A percentile compares a stretch with the other conserved stretches of the same genome.
Conservation (phyloP, 306 rosid species). For the Lagenaria siceraria region DNA sequence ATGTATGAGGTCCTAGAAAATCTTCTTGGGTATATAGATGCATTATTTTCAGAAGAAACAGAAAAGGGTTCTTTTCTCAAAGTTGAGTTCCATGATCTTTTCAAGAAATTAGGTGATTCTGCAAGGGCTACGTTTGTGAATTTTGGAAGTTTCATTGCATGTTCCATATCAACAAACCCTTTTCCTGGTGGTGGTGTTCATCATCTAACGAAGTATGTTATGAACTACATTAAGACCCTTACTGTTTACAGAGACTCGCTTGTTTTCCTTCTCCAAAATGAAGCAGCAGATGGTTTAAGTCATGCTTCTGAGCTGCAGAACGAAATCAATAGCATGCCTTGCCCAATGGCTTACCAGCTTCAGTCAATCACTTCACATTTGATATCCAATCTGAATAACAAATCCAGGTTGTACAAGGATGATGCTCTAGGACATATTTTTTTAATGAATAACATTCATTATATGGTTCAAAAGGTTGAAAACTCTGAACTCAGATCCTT, state of each 20-base stretch:
- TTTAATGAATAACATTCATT: slow-evolving; percentile 54
- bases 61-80: slow-evolving; percentile 21
- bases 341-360: slow-evolving; percentile 28
- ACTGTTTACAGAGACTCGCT: slow-evolving; percentile 26
- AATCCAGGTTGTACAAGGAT: slow-evolving; percentile 39
- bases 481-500: slow-evolving; percentile 20
- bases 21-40: slow-evolving; percentile 24
- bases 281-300: neutral
- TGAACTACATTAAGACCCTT: slow-evolving; percentile 41
- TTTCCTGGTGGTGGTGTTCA: slow-evolving; percentile 46
- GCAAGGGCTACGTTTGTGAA: slow-evolving; percentile 30
- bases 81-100: slow-evolving; percentile 31
- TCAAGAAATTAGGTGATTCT: slow-evolving; percentile 19
- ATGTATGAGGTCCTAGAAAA: slow-evolving; percentile 45
- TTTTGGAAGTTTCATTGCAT: slow-evolving; percentile 31
- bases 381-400: slow-evolving; percentile 32
- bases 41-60: slow-evolving; percentile 30
- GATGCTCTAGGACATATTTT: slow-evolving; percentile 40
- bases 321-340: neutral
- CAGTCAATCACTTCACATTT: slow-evolving; percentile 25
- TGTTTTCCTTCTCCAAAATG: slow-evolving; percentile 26
- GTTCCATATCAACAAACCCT: slow-evolving; percentile 20
- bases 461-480: slow-evolving; percentile 49
- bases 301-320: neutral
- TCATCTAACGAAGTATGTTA: slow-evolving; percentile 49